These are phyloP conservation scores for Plasmodium cynomolgi DNA, from an alignment of 169 alveolate species.

Conservation along the genomic window DNA sequence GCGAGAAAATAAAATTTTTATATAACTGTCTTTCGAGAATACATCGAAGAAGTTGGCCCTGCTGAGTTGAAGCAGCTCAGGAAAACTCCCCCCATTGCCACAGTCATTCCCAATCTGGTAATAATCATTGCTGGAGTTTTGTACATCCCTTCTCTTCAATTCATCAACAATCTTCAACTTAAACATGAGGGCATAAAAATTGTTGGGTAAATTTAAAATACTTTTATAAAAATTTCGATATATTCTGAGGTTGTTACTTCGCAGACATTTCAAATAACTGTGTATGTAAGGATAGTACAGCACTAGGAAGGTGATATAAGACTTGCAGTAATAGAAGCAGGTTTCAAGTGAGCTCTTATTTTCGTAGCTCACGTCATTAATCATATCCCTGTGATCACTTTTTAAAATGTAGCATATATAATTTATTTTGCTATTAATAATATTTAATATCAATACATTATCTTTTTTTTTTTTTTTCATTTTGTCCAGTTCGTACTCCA, in stretches of 20 bases:
- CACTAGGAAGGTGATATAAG: slow-evolving; percentile 48
- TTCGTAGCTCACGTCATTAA: slow-evolving; percentile 53
- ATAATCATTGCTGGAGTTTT: neutral
- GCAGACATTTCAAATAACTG: slow-evolving; percentile 24
- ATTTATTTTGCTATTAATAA: slow-evolving; percentile 40
- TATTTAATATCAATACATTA: slow-evolving; percentile 33
- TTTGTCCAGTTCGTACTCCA: slow-evolving; percentile 65
- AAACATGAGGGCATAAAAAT: slow-evolving; percentile 31
- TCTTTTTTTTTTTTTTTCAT: slow-evolving; percentile 58
- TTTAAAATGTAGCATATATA: slow-evolving; percentile 70
- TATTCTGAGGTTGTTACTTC: slow-evolving; percentile 47
- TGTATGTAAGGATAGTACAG: slow-evolving; percentile 61
- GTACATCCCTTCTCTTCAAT: slow-evolving; percentile 2
- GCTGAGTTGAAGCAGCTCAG: neutral
- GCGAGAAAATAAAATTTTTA: slow-evolving; percentile 63
- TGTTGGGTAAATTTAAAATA: slow-evolving; percentile 46
- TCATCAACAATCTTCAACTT: slow-evolving; percentile 21
- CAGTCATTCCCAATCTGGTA: neutral
- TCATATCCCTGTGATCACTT: slow-evolving; percentile 49
- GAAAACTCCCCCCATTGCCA: neutral
- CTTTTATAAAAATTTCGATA: slow-evolving; percentile 47
- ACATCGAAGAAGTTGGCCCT: slow-evolving; percentile 21
- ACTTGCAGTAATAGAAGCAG: slow-evolving; percentile 66
- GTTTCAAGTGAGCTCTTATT: slow-evolving; percentile 37
- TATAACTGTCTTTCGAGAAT: slow-evolving; percentile 34